phyloP scores from a whole-genome alignment of 495 filamentous ascomycete genomes.

The Lasiosphaeris hirsuta region DNA sequence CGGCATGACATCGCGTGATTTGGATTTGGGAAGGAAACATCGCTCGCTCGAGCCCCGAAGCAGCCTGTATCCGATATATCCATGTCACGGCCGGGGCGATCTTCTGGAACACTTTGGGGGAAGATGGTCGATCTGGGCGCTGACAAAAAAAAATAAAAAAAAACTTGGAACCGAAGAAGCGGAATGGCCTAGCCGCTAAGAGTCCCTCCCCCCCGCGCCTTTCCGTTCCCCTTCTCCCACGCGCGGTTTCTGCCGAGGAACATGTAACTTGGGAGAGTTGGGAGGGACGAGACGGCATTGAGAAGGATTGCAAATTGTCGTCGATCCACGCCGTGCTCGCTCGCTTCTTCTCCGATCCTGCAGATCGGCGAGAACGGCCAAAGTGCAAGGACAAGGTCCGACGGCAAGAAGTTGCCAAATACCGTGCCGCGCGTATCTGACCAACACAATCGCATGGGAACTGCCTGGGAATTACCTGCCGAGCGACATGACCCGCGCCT shows the following conservation, averaged over 20 bases:
- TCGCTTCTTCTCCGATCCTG: conserved; percentile 2
- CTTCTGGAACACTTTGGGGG: conserved; percentile 9
- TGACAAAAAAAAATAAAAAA: conserved; percentile 1
- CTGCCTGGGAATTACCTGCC: conserved; percentile 5
- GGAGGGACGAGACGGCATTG: conserved; percentile 1
- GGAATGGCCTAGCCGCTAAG: conserved; percentile 3
- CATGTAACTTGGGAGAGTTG: not conserved
- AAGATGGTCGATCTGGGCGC: not conserved
- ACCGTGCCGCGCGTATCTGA: conserved; percentile 15
- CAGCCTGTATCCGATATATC: not conserved
- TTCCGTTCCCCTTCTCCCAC: not conserved
- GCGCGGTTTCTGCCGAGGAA: not conserved
- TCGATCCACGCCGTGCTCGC: conserved; percentile 1
- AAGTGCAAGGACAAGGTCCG: conserved; percentile 8
- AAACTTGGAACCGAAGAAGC: conserved; percentile 1
- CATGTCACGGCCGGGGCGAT: conserved; percentile 23
- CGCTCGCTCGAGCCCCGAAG: no score
- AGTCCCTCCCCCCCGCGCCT: not conserved
- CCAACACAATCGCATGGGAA: not conserved
- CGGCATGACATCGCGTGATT: conserved; percentile 10
- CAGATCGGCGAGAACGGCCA: not conserved
- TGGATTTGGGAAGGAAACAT: not conserved
- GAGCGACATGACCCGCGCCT: not conserved
- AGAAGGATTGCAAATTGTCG: conserved; percentile 13
- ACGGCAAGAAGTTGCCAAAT: conserved; percentile 11